Evolutionary conservation across 257 asterid species (phyloP).

Genomic region (Asclepias syriaca): DNA sequence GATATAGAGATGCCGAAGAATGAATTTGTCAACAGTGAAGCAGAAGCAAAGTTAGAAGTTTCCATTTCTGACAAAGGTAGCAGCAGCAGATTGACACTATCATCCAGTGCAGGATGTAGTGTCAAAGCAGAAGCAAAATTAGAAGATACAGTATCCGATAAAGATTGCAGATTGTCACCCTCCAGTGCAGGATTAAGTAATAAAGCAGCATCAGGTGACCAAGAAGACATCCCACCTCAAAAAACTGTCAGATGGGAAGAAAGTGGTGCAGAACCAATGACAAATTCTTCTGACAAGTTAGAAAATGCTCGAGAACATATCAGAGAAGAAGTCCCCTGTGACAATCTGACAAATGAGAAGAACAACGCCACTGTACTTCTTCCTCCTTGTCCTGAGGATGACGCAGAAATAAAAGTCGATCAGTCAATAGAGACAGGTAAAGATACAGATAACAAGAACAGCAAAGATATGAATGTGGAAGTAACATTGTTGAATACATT

Average conservation of each 20-base stretch:
- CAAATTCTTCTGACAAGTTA: conserved; percentile 17
- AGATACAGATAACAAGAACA: conserved; percentile 10
- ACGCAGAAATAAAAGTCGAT: conserved; percentile 26
- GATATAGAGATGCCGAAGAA: conserved; percentile 27
- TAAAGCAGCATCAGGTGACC: conserved; percentile 22
- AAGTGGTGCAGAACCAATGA: conserved; percentile 34
- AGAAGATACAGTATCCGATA: conserved; percentile 23
- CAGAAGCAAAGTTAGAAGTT: conserved; percentile 23
- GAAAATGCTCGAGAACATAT: conserved; percentile 17
- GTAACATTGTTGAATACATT: conserved; percentile 17
- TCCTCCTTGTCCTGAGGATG: conserved; percentile 19
- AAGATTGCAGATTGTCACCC: conserved; percentile 12
- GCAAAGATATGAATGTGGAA: conserved; percentile 19
- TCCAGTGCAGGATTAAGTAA: conserved; percentile 19
- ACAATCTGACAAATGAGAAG: conserved; percentile 15
- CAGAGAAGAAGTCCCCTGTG: conserved; percentile 10
- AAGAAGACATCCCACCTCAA: conserved; percentile 26
- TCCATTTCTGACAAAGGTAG: conserved; percentile 16
- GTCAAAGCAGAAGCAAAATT: conserved; percentile 15
- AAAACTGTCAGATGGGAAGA: conserved; percentile 21
- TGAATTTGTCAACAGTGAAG: conserved; percentile 22
- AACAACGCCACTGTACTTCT: conserved; percentile 4
- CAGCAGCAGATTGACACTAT: conserved; percentile 14
- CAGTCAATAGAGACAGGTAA: neutral
- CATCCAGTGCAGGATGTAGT: conserved; percentile 7